Evolutionary conservation across 768 basidiomycete genomes (phyloP).

Genomic region (Porphyrellus cyaneotinctus): DNA sequence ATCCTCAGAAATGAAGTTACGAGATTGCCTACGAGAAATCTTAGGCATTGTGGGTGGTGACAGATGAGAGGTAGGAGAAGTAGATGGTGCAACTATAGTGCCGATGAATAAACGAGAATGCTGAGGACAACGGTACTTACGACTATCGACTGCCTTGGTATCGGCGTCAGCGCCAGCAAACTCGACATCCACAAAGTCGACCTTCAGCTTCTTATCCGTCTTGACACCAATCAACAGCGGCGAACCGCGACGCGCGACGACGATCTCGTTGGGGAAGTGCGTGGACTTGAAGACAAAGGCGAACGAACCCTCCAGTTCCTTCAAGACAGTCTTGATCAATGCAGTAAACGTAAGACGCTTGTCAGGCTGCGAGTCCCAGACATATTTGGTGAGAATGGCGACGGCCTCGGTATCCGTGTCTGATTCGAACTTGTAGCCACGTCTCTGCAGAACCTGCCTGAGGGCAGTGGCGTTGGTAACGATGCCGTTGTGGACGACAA

Average conservation of each 20-base stretch:
- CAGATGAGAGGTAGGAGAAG: conserved; percentile 59
- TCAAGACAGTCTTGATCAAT: conserved; percentile 91
- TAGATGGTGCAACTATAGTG: conserved; percentile 40
- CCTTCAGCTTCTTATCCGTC: conserved; percentile 99
- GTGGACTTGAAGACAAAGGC: conserved; percentile 98
- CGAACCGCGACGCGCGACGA: conserved; percentile 94
- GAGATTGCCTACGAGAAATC: conserved; percentile 89
- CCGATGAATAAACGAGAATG: conserved; percentile 1
- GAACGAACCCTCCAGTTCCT: conserved; percentile 98
- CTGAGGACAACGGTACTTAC: conserved; percentile 31
- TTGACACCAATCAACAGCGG: conserved; percentile 97
- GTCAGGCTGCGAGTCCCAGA: conserved; percentile 89
- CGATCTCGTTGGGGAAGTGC: conserved; percentile 94
- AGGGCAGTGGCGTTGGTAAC: conserved; percentile 92
- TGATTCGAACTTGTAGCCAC: conserved; percentile 89
- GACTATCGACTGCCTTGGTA: conserved; percentile 38
- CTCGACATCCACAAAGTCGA: conserved; percentile 99
- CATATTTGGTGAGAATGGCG: conserved; percentile 92
- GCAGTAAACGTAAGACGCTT: conserved; percentile 86
- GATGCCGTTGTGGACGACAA: conserved; percentile 97
- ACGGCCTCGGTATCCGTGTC: conserved; percentile 99
- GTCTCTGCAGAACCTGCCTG: conserved; percentile 88
- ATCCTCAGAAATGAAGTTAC: conserved; percentile 98
- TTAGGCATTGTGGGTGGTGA: conserved; percentile 66
- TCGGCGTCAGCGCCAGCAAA: conserved; percentile 72